A percentile compares a stretch with the other conserved stretches of the same genome.
Conservation (phyloP, 352 stramenopile species). For the Pythium brachiatum region DNA sequence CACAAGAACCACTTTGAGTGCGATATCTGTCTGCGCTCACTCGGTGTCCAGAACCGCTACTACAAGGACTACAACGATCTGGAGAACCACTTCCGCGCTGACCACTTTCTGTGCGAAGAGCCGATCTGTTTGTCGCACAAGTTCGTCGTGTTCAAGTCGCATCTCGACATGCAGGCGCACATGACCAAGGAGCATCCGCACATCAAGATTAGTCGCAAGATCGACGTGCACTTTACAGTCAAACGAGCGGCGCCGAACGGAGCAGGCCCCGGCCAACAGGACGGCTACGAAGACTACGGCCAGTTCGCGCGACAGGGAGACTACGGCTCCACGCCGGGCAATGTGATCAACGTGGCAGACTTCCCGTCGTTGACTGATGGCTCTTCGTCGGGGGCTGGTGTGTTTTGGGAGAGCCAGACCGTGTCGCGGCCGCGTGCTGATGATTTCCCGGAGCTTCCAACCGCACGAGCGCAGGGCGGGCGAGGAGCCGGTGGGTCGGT, state of each 20-base stretch:
- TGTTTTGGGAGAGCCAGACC: conserved; percentile 68
- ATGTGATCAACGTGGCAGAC: conserved; percentile 83
- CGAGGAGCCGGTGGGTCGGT: conserved; percentile 22
- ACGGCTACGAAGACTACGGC: conserved; percentile 52
- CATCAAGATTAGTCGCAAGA: conserved; percentile 82
- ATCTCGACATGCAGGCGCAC: conserved; percentile 86
- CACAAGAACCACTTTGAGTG: conserved; percentile 92
- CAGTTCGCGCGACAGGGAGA: conserved; percentile 34
- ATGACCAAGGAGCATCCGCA: conserved; percentile 78
- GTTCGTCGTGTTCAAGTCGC: conserved; percentile 88
- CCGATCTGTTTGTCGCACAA: conserved; percentile 75
- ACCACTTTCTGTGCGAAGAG: conserved; percentile 90
- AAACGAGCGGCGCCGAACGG: conserved; percentile 41
- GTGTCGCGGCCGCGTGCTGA: conserved; percentile 46
- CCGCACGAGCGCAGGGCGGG: conserved; percentile 14
- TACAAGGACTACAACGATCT: conserved; percentile 92
- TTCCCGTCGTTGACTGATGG: conserved; percentile 66
- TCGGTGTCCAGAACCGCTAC: conserved; percentile 84
- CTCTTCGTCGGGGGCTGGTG: conserved; percentile 29
- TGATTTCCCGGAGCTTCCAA: conserved; percentile 64
- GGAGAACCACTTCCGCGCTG: conserved; percentile 88
- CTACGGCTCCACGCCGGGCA: conserved; percentile 11
- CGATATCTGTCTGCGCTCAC: conserved; percentile 82
- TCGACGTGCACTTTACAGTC: conserved; percentile 85
- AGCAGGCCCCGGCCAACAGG: conserved; percentile 9